Evolutionary conservation across 2,329 filamentous ascomycete genomes (phyloP).

Genomic region (Metarhizium robertsii): DNA sequence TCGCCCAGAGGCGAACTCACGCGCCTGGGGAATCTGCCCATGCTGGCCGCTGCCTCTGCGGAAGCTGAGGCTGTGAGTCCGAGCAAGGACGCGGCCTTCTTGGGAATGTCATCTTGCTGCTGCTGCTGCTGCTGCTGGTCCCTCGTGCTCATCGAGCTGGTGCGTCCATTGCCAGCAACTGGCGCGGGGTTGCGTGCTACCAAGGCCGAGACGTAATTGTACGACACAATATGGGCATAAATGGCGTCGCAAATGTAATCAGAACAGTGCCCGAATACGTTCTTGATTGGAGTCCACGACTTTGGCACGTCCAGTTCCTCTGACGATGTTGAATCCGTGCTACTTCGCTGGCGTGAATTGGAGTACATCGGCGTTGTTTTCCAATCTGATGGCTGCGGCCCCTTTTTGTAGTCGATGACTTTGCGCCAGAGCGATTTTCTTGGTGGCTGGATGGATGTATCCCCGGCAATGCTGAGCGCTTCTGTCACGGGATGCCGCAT

Average conservation of each 20-base stretch:
- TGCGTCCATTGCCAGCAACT: constrained; percentile 6
- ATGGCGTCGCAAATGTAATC: constrained; percentile 49
- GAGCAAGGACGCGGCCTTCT: constrained; percentile 42
- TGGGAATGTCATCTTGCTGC: constrained; percentile 30
- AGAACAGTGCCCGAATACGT: constrained; percentile 42
- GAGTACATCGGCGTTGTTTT: background rate
- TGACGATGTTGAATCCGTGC: constrained; percentile 9
- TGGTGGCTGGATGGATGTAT: constrained; percentile 8
- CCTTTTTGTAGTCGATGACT: constrained; percentile 21
- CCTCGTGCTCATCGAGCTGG: constrained; percentile 9
- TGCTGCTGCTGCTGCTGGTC: constrained; percentile 13
- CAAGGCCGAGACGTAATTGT: constrained; percentile 43
- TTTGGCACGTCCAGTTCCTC: constrained; percentile 14
- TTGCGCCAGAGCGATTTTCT: constrained; percentile 27
- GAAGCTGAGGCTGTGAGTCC: constrained; percentile 29
- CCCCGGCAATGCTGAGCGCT: constrained; percentile 11
- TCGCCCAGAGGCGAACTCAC: constrained; percentile 16
- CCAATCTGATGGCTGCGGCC: constrained; percentile 6
- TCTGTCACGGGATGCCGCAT: constrained; percentile 31
- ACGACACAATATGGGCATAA: constrained; percentile 49
- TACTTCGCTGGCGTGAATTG: constrained; percentile 3
- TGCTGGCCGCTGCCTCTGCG: constrained; percentile 10
- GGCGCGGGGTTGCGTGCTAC: constrained; percentile 15
- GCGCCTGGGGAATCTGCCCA: constrained; percentile 16
- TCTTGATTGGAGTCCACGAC: constrained; percentile 36